phyloP scores from a whole-genome alignment of 2,329 filamentous ascomycete species.

The Colletotrichum sp. region DNA sequence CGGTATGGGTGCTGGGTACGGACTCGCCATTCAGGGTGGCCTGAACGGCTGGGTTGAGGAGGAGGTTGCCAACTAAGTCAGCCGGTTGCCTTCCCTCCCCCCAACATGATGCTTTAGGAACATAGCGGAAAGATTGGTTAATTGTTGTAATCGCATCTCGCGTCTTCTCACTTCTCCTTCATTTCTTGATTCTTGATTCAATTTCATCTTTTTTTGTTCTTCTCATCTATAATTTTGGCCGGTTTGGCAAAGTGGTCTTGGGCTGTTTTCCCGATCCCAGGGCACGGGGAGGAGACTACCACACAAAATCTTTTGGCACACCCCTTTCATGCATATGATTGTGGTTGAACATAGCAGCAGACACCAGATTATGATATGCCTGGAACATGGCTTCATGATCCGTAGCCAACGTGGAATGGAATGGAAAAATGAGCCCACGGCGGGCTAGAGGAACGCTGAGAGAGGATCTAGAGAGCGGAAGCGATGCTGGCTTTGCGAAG shows the following conservation, averaged over 20 bases:
- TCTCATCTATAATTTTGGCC: conserved; percentile 22
- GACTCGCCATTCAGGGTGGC: conserved; percentile 66
- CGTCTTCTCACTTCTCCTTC: conserved; percentile 17
- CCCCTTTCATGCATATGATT: conserved; percentile 18
- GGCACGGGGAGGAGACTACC: conserved; percentile 8
- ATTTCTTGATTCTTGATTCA: conserved; percentile 22
- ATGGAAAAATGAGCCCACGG: neutral
- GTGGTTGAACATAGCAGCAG: conserved; percentile 21
- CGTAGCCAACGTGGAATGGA: conserved; percentile 19
- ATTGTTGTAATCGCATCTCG: conserved; percentile 47
- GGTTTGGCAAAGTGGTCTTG: conserved; percentile 14
- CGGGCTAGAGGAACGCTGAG: neutral
- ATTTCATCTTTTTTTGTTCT: conserved; percentile 17
- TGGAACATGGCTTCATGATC: conserved; percentile 15
- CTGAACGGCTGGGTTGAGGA: conserved; percentile 73
- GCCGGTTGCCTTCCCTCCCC: neutral
- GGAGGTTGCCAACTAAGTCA: conserved; percentile 62
- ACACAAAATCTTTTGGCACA: conserved; percentile 14
- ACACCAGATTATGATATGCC: conserved; percentile 16
- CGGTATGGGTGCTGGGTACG: conserved; percentile 64
- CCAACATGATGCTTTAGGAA: conserved; percentile 1
- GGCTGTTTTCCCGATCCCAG: conserved; percentile 15
- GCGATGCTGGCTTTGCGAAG: neutral
- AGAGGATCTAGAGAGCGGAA: neutral
- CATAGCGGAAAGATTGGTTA: conserved; percentile 37